These are phyloP conservation scores for Clausena lansium DNA, from an alignment of 345 rosid genomes.

Conservation along the genomic window DNA sequence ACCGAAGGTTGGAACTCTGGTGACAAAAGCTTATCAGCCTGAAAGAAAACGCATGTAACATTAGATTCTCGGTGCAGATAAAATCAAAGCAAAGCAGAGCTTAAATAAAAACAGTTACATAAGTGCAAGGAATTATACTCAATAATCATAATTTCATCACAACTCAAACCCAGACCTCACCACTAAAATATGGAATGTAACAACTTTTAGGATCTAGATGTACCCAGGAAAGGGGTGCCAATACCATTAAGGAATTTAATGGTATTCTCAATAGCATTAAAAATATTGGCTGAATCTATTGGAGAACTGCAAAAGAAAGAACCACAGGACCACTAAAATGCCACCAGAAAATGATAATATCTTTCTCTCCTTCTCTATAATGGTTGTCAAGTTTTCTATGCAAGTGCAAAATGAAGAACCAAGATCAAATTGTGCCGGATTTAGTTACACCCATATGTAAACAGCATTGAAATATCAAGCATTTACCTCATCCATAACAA, in stretches of 20 bases:
- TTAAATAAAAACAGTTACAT: background rate
- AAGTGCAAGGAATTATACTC: background rate
- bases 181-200: background rate
- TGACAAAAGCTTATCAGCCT: conserved; percentile 99
- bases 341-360: background rate
- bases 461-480: background rate
- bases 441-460: background rate
- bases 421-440: background rate
- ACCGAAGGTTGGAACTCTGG: conserved; percentile 97
- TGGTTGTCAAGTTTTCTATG: background rate
- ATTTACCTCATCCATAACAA: conserved; percentile 97
- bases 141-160: background rate
- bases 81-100: background rate
- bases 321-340: background rate
- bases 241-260: background rate
- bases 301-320: background rate
- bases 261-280: background rate
- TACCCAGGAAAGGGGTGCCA: background rate
- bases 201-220: background rate
- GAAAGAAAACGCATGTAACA: conserved; percentile 26
- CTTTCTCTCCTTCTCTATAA: background rate
- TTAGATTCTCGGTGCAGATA: conserved; percentile 34
- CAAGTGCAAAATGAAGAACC: background rate
- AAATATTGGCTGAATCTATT: background rate
- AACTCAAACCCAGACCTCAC: background rate